Percentiles rank a stretch among this genome's conserved stretches.
These are phyloP conservation scores for Porphyridium purpureum DNA, from an alignment of 23 red algal genomes.

Conservation along the genomic window DNA sequence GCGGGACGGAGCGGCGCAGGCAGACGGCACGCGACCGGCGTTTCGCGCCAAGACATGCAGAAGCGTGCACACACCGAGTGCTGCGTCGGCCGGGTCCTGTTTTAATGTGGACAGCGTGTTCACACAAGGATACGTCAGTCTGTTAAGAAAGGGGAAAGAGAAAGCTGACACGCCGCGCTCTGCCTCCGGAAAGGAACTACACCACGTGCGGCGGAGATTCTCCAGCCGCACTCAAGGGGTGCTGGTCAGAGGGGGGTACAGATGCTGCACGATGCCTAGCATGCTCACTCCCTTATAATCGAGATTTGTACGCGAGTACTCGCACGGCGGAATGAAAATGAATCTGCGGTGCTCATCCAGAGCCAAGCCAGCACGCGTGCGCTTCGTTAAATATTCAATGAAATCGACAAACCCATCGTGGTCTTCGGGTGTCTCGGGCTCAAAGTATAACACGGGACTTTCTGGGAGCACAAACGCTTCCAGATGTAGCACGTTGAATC, in stretches of 20 bases:
- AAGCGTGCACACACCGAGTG: too few relatives aligned
- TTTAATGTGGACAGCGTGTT: too few relatives aligned
- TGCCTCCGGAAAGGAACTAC: too few relatives aligned
- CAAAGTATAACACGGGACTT: conserved; percentile 84
- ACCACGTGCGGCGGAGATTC: too few relatives aligned
- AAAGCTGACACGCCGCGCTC: too few relatives aligned
- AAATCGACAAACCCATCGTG: conserved; percentile 65
- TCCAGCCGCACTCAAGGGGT: too few relatives aligned
- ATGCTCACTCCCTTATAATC: conserved; percentile 60
- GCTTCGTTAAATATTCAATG: conserved; percentile 91
- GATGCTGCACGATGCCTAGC: conserved; percentile 82
- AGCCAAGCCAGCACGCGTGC: conserved; percentile 76
- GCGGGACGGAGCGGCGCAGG: too few relatives aligned
- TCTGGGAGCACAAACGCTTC: conserved; percentile 89
- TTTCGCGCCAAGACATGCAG: too few relatives aligned
- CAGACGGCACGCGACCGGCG: too few relatives aligned
- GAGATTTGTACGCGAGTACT: conserved; percentile 48
- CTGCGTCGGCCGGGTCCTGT: too few relatives aligned
- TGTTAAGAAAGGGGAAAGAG: too few relatives aligned
- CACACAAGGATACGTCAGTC: too few relatives aligned
- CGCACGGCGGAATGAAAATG: conserved; percentile 98
- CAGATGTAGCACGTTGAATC: conserved; percentile 91
- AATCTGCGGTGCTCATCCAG: conserved; percentile 82
- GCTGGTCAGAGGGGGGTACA: conserved; percentile 76
- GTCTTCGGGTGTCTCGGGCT: conserved; percentile 70